Base-by-base conservation (phyloP, 2,329 filamentous ascomycete genomes). In the Aspergillus quadrilineatus region DNA sequence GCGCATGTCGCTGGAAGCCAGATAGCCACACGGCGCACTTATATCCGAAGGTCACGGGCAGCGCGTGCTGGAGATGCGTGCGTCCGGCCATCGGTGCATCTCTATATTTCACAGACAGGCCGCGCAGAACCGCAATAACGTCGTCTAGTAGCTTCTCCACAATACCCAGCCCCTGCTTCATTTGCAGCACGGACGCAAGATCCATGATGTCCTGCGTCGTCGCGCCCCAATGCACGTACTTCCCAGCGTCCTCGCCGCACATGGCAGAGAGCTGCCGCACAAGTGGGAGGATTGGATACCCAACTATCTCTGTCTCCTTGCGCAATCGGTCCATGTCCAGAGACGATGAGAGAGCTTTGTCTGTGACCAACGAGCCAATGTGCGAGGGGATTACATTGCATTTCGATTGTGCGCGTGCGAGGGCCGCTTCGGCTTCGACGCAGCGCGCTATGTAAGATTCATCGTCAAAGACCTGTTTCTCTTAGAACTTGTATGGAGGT, bases 191-290 rank as follows among this genome's bases (percentile, higher is more conserved):
- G 10, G 76, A 79, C 0, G 81, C 82, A 0, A 78, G 70, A 59
- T 84, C 82, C 81, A 83, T 84, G 56, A 84, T 83, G 60, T 85
- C 82, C 60, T 85, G 82, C 0, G 82, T 85, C 0, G 82, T 84
- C 1, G 82, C 81, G 7, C 82, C 82, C 81, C 82, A 84, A 63
- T 84, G 82, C 9, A 84, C 77, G 61, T 82, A 84, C 57, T 76
- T 73, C n/a, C 67, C 73, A 10, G 64, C 66, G 4, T 69, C 62
- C 32, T 70, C 67, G 12, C 63, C 66, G 26, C 63, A 67, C n/a
- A 67, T 66, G 29, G 70, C 68, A 1, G 75, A 75, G 26, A 83
- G 66, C 56, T 83, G 81, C 36, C 76, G 72, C 2, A 82, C 77
- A 10, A 83, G 62, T 0, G 80, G 79, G 0, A 83, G 70, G 7